These are phyloP conservation scores for Hemileia vastatrix DNA, from an alignment of 1,284 basidiomycete species.

Conservation along the genomic window DNA sequence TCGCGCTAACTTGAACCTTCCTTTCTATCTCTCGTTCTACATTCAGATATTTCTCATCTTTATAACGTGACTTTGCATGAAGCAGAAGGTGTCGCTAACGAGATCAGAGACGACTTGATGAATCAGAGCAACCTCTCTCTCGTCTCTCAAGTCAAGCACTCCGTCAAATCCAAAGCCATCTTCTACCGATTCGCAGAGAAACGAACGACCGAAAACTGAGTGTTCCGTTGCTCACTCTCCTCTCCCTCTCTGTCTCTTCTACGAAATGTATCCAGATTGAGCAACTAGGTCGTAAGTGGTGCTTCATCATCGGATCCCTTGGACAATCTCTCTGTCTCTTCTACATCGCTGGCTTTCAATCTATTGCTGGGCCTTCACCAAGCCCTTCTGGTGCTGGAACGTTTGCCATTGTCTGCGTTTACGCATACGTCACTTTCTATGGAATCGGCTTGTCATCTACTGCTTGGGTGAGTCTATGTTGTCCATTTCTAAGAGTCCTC, in stretches of 20 bases:
- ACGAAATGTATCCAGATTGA: constrained; percentile 16
- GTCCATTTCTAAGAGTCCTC: not conserved
- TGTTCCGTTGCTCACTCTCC: too few species aligned
- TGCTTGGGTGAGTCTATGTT: constrained; percentile 26
- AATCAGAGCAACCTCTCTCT: not conserved
- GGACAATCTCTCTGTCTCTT: constrained; percentile 26
- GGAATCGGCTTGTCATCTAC: too few species aligned
- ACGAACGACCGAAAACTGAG: too few species aligned
- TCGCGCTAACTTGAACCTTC: constrained; percentile 26
- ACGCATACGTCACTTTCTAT: constrained; percentile 28
- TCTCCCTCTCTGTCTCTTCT: too few species aligned
- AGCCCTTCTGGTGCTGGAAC: not conserved
- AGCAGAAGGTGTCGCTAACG: not conserved
- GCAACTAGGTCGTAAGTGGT: constrained; percentile 30
- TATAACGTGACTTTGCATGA: not conserved
- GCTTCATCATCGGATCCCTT: constrained; percentile 29
- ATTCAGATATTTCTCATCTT: not conserved
- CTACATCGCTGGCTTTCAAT: constrained; percentile 21
- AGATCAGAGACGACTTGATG: constrained; percentile 10
- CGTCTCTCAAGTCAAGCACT: not conserved
- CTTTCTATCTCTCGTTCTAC: too few species aligned
- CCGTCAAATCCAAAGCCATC: not conserved
- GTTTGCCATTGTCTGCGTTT: constrained; percentile 28
- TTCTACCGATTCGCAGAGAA: not conserved
- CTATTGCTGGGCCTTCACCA: not conserved